Conservation (phyloP, 2,329 filamentous ascomycete species). For the Aspergillus proliferans region DNA sequence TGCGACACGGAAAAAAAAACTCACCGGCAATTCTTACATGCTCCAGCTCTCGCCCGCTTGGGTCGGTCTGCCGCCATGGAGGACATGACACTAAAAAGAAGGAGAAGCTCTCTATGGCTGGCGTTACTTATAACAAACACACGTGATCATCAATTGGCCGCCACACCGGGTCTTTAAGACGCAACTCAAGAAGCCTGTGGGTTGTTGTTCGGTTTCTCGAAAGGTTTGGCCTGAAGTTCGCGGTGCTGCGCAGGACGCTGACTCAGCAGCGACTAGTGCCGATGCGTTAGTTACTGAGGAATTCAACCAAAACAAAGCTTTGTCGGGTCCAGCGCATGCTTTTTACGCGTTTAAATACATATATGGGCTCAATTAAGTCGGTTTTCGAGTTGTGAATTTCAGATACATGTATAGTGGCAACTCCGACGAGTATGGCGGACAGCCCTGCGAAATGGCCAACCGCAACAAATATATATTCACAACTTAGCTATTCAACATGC, state of each 20-base stretch:
- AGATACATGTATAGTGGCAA: too few relatives aligned
- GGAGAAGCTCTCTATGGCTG: background rate
- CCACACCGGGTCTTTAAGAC: background rate
- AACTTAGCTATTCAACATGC: background rate
- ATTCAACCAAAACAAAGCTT: background rate
- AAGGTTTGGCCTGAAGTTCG: background rate
- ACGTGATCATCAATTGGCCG: background rate
- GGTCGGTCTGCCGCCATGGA: constrained; percentile 1
- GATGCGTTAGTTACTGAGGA: background rate
- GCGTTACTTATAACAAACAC: too few relatives aligned
- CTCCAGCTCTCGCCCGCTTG: constrained; percentile 9
- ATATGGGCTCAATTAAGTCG: too few relatives aligned
- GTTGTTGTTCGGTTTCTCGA: background rate
- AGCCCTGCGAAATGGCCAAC: background rate
- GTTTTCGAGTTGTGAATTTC: too few relatives aligned
- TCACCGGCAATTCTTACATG: constrained; percentile 12
- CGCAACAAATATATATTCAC: background rate
- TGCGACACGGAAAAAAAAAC: background rate
- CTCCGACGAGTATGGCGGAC: too few relatives aligned
- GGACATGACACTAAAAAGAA: background rate
- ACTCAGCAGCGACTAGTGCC: constrained; percentile 1
- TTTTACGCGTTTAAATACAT: too few relatives aligned
- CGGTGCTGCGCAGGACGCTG: background rate
- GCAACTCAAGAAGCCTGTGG: background rate
- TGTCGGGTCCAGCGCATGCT: too few relatives aligned